Base-by-base conservation (phyloP, 805 yeast genomes). In the Wickerhamomyces chaumierensis region DNA sequence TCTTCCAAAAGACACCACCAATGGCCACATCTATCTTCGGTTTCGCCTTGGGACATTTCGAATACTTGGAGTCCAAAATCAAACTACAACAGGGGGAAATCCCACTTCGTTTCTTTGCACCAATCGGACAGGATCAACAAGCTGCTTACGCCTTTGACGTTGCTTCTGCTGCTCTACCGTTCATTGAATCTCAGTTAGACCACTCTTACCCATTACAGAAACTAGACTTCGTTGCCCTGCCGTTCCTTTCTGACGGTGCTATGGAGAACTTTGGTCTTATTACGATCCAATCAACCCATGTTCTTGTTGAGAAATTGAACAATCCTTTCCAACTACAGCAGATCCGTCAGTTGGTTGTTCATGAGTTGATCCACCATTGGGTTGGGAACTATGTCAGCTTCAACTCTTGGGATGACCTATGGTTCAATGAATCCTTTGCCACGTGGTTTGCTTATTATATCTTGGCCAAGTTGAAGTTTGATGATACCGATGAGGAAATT, bases 361-460 rank as follows among this genome's bases (percentile, higher is more conserved):
- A 83, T 54, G 88, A 82, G 51, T 50, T 82, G 44, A 76, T 81
- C 21, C 94, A 83, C 53, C 90, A 82, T 59, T 83, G 86, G 85
- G 57, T 83, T 40, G 94, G 92, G 8, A 75, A 83, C 46, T 62
- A 66, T 46, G 68, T 81, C 2, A 64, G 83, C 1, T 79, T 81
- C 48, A 81, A 78, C 37, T 70, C 74, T 16, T 82, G 85, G 80
- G 70, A 68, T 37, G 66, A 71, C 49, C 59, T 82, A 31, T 81
- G 92, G 88, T 60, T 83, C 40, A 80, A 81, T 49, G 94, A 83
- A 59, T 62, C 83, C 2, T 78, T 82, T 59, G 92, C 94, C 0
- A 81, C 92, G 0, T 79, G 77, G 66, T 63, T 76, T 46, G 83
- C 87, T 1, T 68, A 69, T 46, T 62, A 63, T 37, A 48, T 73